phyloP scores from a whole-genome alignment of 129 eudicot species.

The Ambrosia trifida region DNA sequence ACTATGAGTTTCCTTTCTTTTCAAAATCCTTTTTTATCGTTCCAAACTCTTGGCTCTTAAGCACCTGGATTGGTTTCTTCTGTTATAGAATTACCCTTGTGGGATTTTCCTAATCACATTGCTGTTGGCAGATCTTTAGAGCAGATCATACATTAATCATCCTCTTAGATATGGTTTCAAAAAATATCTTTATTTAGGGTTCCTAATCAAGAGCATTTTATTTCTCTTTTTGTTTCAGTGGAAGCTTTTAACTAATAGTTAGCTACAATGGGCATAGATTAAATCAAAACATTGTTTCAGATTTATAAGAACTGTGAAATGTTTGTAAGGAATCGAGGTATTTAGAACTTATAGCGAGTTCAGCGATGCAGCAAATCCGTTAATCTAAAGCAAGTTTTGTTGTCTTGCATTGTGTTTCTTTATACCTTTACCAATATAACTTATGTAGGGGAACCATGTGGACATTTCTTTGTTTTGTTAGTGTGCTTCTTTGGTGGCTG shows the following conservation, averaged over 20 bases:
- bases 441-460: constrained; percentile 16
- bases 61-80: constrained; percentile 12
- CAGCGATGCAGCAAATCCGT: neutral
- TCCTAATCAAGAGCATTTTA: neutral
- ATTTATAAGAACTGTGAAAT: constrained; percentile 6
- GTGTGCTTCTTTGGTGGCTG: constrained; percentile 29
- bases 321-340: constrained; percentile 10
- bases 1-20: neutral
- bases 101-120: neutral
- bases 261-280: neutral
- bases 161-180: neutral
- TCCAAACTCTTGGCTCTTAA: constrained; percentile 6
- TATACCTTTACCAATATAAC: constrained; percentile 11
- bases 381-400: constrained; percentile 2
- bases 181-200: neutral
- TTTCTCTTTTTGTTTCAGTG: neutral
- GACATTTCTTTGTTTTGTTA: constrained; percentile 14
- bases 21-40: neutral
- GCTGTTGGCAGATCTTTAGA: neutral
- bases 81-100: constrained; percentile 14
- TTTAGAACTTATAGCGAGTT: constrained; percentile 1
- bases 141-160: neutral
- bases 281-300: neutral
- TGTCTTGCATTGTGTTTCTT: constrained; percentile 8
- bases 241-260: neutral